A percentile compares a stretch with the other conserved stretches of the same genome.
Conservation (phyloP, 2,329 filamentous ascomycete species). For the Alternaria gansuensis region DNA sequence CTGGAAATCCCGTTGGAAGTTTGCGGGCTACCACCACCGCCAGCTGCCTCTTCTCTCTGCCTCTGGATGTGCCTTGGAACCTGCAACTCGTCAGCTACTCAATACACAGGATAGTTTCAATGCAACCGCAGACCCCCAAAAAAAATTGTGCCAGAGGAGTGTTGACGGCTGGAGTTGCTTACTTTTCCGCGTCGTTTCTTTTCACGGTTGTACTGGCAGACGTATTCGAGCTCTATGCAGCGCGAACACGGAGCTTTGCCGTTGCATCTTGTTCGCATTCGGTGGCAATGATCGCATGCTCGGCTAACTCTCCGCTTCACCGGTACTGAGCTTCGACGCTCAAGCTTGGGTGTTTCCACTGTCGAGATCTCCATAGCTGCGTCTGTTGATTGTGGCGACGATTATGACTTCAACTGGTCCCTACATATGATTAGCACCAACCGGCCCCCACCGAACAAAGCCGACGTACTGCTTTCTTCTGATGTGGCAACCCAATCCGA, state of each 20-base stretch:
- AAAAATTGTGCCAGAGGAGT: not conserved
- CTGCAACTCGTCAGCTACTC: constrained; percentile 31
- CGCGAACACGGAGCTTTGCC: constrained; percentile 90
- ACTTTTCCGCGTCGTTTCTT: constrained; percentile 94
- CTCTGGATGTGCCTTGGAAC: constrained; percentile 52
- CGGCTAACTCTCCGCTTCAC: constrained; percentile 88
- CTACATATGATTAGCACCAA: constrained; percentile 18
- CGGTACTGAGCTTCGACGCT: constrained; percentile 62
- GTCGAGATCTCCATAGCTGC: constrained; percentile 41
- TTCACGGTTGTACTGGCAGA: constrained; percentile 90
- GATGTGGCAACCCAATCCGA: constrained; percentile 8
- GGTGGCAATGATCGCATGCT: constrained; percentile 95
- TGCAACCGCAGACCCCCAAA: not conserved
- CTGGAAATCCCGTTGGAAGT: constrained; percentile 39
- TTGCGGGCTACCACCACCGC: constrained; percentile 37
- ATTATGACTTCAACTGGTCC: constrained; percentile 14
- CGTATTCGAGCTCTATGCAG: constrained; percentile 80
- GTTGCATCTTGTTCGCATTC: constrained; percentile 92
- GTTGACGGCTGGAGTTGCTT: constrained; percentile 55
- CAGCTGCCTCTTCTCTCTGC: constrained; percentile 48
- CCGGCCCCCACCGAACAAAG: constrained; percentile 6
- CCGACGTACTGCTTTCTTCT: constrained; percentile 18
- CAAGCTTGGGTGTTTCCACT: constrained; percentile 41
- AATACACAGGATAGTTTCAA: not conserved
- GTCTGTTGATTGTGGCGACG: constrained; percentile 17